Conservation (phyloP, 768 basidiomycete species). For the Hygrophoropsis aurantiaca region DNA sequence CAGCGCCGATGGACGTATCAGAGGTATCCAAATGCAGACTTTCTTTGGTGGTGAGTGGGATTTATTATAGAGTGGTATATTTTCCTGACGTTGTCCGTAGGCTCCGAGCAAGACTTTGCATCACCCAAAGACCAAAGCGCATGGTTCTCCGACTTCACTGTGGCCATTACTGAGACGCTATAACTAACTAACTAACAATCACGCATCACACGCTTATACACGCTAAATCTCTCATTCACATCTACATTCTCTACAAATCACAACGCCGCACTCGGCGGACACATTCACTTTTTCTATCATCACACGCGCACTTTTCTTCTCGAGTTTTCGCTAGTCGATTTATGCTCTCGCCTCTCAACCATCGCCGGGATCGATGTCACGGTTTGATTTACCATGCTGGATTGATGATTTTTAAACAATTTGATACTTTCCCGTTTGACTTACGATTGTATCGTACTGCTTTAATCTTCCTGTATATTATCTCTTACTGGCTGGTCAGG, state of each 20-base stretch:
- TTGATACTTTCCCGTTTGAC: background rate
- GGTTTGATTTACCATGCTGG: slow-evolving; percentile 2
- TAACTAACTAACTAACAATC: slow-evolving; percentile 16
- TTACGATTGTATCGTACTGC: slow-evolving; percentile 4
- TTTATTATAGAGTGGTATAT: background rate
- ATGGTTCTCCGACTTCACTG: slow-evolving; percentile 71
- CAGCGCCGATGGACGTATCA: slow-evolving; percentile 47
- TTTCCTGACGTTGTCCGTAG: slow-evolving; percentile 26
- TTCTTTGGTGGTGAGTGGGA: slow-evolving; percentile 65
- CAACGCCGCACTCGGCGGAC: background rate
- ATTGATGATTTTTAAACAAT: background rate
- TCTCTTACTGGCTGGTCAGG: too few species aligned
- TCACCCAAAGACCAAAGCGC: slow-evolving; percentile 60
- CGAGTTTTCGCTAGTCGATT: slow-evolving; percentile 1
- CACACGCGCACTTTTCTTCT: background rate
- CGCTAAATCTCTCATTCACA: background rate
- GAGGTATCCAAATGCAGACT: slow-evolving; percentile 74
- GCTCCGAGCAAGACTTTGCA: slow-evolving; percentile 49
- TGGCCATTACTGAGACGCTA: slow-evolving; percentile 53
- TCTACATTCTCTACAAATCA: background rate
- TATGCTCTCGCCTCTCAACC: background rate
- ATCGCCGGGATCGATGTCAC: slow-evolving; percentile 2
- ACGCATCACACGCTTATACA: background rate
- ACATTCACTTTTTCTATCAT: background rate
- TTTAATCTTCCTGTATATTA: too few species aligned